Evolutionary conservation across 805 yeast species (phyloP).

Genomic region (Isabelozyma rhagii): DNA sequence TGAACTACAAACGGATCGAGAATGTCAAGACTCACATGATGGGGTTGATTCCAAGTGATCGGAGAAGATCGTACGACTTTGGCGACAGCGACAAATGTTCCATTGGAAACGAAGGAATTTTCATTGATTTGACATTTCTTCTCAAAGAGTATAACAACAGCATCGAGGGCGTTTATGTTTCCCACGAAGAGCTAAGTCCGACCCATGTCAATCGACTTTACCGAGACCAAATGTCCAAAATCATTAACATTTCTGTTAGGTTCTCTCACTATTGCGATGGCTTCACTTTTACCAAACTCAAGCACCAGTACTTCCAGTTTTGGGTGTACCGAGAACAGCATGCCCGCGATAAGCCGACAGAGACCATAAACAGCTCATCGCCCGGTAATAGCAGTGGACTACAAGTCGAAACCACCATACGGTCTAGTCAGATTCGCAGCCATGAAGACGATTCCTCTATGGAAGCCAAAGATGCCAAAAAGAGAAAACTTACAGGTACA

Average conservation of each 20-base stretch:
- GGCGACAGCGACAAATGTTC: conserved; percentile 4
- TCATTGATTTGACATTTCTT: conserved; percentile 5
- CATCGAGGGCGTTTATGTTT: conserved; percentile 6
- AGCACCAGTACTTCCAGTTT: conserved; percentile 1
- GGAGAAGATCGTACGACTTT: conserved; percentile 6
- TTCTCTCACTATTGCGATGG: neutral
- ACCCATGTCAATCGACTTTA: neutral
- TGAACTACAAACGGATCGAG: conserved; percentile 3
- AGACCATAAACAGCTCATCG: neutral
- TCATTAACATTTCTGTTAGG: neutral
- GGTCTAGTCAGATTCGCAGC: conserved; percentile 5
- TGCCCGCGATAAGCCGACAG: neutral
- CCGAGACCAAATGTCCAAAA: neutral
- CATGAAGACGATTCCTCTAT: conserved; percentile 6
- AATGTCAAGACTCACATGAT: conserved; percentile 1
- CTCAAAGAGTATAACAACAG: conserved; percentile 7
- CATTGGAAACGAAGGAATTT: conserved; percentile 7
- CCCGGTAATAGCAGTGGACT: conserved; percentile 1
- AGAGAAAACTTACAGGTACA: neutral
- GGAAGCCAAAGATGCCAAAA: conserved; percentile 2
- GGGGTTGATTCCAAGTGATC: conserved; percentile 1
- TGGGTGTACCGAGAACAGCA: conserved; percentile 1
- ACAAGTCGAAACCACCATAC: conserved; percentile 2
- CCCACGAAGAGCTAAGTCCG: neutral
- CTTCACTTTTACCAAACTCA: conserved; percentile 1